Evolutionary conservation across 148 eudicot genomes (phyloP).

Genomic region (Rhododendron molle): DNA sequence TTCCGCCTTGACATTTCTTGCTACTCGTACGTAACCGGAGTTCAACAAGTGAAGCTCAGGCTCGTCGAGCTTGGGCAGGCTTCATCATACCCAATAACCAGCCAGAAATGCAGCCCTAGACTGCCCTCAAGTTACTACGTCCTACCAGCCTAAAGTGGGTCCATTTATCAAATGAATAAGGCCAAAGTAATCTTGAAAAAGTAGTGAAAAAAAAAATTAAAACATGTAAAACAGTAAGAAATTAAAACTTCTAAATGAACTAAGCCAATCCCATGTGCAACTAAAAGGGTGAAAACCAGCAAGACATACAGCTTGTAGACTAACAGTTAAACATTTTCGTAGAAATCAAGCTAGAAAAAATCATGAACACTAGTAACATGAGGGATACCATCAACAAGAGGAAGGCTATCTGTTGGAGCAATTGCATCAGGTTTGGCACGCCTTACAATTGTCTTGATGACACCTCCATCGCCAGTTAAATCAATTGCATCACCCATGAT

Average conservation of each 20-base stretch:
- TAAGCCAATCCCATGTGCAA: background rate
- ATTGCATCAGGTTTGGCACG: constrained; percentile 73
- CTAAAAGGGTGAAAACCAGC: background rate
- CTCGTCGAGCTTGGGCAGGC: background rate
- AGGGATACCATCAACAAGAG: constrained; percentile 76
- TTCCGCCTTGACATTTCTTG: background rate
- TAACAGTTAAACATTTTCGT: background rate
- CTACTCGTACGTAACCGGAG: background rate
- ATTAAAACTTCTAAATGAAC: background rate
- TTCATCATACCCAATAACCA: background rate
- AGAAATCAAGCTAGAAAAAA: background rate
- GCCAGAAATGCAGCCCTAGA: background rate
- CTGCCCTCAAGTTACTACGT: background rate
- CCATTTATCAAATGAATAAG: background rate
- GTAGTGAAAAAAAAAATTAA: background rate
- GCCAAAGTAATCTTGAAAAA: background rate
- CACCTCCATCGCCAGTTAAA: constrained; percentile 93
- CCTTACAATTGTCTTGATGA: constrained; percentile 66
- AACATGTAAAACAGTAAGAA: background rate
- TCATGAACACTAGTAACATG: background rate
- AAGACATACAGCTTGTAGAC: background rate
- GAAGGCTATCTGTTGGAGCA: constrained; percentile 80
- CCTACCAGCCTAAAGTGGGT: background rate
- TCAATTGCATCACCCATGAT: constrained; percentile 68
- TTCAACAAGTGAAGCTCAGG: background rate